Conservation (phyloP, 2,329 filamentous ascomycete genomes). For the Decorospora gaudefroyi region DNA sequence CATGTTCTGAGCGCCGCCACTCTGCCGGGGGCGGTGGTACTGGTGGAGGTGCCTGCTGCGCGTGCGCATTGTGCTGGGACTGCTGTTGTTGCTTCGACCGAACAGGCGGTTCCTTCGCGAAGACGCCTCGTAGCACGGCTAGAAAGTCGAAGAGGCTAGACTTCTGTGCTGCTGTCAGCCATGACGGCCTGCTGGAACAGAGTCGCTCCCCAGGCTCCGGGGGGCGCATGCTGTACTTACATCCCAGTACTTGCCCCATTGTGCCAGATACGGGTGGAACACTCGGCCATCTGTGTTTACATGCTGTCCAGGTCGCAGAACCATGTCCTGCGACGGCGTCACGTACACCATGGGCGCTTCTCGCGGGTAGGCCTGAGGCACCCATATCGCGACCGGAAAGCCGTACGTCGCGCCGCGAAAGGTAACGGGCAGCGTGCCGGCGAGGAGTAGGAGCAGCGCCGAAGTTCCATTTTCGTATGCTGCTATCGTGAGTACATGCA, state of each 20-base stretch:
- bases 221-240: constrained; percentile 58
- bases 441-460: constrained; percentile 81
- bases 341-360: constrained; percentile 88
- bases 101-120: constrained; percentile 92
- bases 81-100: constrained; percentile 65
- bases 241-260: constrained; percentile 90
- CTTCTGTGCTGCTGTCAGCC: constrained; percentile 59
- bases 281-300: constrained; percentile 90
- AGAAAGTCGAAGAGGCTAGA: constrained; percentile 83
- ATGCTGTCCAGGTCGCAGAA: constrained; percentile 89
- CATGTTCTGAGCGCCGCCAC: constrained; percentile 42
- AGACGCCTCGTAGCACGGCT: constrained; percentile 79
- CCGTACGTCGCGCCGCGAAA: constrained; percentile 89
- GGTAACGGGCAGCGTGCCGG: constrained; percentile 84
- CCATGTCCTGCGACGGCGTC: constrained; percentile 84
- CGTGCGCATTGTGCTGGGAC: constrained; percentile 45
- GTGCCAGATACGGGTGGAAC: constrained; percentile 92
- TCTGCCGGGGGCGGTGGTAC: constrained; percentile 74
- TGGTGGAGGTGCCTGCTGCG: constrained; percentile 42
- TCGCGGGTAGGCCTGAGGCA: constrained; percentile 85
- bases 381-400: constrained; percentile 91
- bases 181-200: background rate
- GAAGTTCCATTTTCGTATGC: constrained; percentile 88
- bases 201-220: background rate
- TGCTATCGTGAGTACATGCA: constrained; percentile 49